phyloP scores from a whole-genome alignment of 768 basidiomycete species.

The Pseudohyphozyma bogoriensis region DNA sequence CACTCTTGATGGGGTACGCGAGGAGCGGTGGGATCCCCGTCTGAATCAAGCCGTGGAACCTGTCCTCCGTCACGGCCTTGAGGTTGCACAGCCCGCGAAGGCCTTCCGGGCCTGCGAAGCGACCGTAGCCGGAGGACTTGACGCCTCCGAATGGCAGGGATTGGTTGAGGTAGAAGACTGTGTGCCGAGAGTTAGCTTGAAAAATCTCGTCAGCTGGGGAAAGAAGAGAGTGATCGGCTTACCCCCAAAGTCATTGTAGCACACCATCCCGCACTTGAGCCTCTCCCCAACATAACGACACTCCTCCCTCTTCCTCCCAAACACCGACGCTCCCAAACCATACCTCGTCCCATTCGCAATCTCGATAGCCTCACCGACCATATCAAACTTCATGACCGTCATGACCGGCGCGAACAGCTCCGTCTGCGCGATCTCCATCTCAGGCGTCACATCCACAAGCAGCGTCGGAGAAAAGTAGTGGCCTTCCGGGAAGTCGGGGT shows the following conservation, averaged over 20 bases:
- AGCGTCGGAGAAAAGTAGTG: slow-evolving; percentile 82
- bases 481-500: slow-evolving; percentile 59
- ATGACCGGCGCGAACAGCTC: slow-evolving; percentile 75
- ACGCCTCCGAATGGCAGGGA: slow-evolving; percentile 90
- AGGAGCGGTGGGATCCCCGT: slow-evolving; percentile 76
- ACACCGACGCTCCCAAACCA: slow-evolving; percentile 88
- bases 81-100: slow-evolving; percentile 74
- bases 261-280: slow-evolving; percentile 92
- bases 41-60: slow-evolving; percentile 70
- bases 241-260: too few species aligned
- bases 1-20: slow-evolving; percentile 72
- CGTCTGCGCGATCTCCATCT: slow-evolving; percentile 22
- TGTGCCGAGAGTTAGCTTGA: slow-evolving; percentile 51
- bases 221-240: slow-evolving; percentile 75
- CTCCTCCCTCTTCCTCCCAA: slow-evolving; percentile 69
- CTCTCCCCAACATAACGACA: slow-evolving; percentile 69
- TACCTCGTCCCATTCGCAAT: slow-evolving; percentile 82
- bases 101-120: slow-evolving; percentile 92
- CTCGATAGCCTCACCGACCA: slow-evolving; percentile 69
- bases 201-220: slow-evolving; percentile 14
- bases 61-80: slow-evolving; percentile 77
- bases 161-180: slow-evolving; percentile 50
- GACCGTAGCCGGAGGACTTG: slow-evolving; percentile 83
- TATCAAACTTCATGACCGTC: slow-evolving; percentile 71
- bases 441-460: slow-evolving; percentile 57